phyloP scores from a whole-genome alignment of 192 early-diverging fungal species.

The Mortierella antarctica region DNA sequence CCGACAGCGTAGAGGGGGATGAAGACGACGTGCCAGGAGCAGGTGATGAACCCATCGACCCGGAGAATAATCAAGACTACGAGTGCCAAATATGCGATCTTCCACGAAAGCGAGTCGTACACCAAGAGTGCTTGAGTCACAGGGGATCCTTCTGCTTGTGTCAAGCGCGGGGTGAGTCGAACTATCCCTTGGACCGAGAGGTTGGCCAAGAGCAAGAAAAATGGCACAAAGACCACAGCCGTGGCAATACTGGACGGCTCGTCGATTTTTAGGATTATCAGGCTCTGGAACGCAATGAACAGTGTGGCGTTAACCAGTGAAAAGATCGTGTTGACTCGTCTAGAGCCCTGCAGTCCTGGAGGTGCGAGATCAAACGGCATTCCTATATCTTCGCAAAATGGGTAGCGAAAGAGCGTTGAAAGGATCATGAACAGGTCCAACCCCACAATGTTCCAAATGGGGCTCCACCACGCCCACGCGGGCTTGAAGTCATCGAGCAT shows the following conservation, averaged over 20 bases:
- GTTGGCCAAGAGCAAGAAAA: conserved; percentile 82
- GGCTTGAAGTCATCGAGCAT: no score
- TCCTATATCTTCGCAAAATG: conserved; percentile 47
- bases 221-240: conserved; percentile 80
- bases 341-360: no score
- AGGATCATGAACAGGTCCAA: no score
- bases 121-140: conserved; percentile 9
- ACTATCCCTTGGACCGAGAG: conserved; percentile 64
- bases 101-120: conserved; percentile 71
- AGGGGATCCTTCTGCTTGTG: conserved; percentile 1
- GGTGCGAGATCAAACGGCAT: conserved; percentile 13
- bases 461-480: no score
- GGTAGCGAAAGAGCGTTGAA: conserved; percentile 15
- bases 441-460: no score
- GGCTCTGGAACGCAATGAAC: conserved; percentile 77
- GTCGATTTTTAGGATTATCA: conserved; percentile 79
- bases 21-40: conserved; percentile 76
- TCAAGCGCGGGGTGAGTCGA: conserved; percentile 42
- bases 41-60: conserved; percentile 64
- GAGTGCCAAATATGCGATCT: conserved; percentile 71
- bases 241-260: conserved; percentile 67
- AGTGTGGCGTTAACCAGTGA: conserved; percentile 69
- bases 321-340: conserved; percentile 11
- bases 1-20: conserved; percentile 74
- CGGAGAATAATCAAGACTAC: conserved; percentile 74